A percentile compares a stretch with the other conserved stretches of the same genome.
These are phyloP conservation scores for Penicillium polonicum DNA, from an alignment of 2,329 filamentous ascomycete species.

Conservation along the genomic window DNA sequence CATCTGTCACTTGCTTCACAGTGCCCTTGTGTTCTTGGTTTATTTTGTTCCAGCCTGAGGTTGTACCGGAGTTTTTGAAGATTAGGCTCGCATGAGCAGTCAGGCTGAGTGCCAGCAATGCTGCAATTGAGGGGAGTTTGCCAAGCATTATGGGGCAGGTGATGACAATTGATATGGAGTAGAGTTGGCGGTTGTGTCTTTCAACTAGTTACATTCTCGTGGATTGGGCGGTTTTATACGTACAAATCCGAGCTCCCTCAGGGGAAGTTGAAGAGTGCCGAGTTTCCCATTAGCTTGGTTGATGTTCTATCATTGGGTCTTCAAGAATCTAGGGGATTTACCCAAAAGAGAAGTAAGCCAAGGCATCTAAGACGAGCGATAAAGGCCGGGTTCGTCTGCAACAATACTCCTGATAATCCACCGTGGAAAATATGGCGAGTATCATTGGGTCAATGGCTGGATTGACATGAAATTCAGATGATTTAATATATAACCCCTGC, in stretches of 20 bases:
- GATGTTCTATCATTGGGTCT: not conserved
- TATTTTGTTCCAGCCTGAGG: conserved; percentile 43
- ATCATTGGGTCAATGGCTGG: not conserved
- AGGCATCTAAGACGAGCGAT: not conserved
- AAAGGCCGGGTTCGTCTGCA: not conserved
- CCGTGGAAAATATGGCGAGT: not conserved
- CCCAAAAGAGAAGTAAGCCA: not conserved
- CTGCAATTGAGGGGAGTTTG: not conserved
- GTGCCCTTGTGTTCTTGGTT: conserved; percentile 46
- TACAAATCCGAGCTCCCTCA: not conserved
- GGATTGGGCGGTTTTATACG: not conserved
- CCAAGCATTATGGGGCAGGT: not conserved
- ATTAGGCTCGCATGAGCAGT: conserved; percentile 14
- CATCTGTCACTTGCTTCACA: conserved; percentile 45
- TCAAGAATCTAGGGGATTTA: not conserved
- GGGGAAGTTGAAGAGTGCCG: no score
- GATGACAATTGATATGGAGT: not conserved
- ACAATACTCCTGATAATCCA: not conserved
- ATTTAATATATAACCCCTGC: not conserved
- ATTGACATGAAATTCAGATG: not conserved
- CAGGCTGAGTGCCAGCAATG: not conserved
- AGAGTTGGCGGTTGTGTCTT: not conserved
- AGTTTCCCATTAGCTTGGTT: not conserved
- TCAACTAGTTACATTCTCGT: not conserved
- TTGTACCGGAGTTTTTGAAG: conserved; percentile 31